These are phyloP conservation scores for Mrakia gelida DNA, from an alignment of 768 basidiomycete species.

Conservation along the genomic window DNA sequence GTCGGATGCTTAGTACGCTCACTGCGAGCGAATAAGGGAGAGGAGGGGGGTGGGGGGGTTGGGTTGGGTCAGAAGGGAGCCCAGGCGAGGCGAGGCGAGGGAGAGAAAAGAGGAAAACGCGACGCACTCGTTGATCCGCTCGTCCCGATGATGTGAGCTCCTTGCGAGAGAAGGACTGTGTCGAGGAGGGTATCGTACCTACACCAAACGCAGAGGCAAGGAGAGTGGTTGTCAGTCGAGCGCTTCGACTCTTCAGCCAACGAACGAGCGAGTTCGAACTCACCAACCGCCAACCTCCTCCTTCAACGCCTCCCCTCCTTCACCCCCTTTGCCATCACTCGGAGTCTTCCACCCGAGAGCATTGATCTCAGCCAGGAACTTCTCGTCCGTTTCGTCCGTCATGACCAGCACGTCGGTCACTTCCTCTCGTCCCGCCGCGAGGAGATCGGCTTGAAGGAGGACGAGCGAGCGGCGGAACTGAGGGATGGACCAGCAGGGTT, in stretches of 20 bases:
- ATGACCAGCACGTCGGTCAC: neutral
- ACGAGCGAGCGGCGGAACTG: neutral
- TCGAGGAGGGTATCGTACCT: conserved; percentile 12
- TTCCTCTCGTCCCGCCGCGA: neutral
- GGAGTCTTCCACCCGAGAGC: neutral
- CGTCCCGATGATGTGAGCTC: neutral
- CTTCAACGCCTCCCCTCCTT: neutral
- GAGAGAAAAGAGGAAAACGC: neutral
- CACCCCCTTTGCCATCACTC: neutral
- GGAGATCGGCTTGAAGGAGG: neutral
- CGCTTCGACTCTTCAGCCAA: no score
- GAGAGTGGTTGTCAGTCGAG: no score
- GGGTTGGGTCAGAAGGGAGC: no score
- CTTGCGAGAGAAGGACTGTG: neutral
- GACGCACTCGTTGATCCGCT: neutral
- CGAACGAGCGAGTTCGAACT: neutral
- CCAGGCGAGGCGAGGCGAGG: no score
- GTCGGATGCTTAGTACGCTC: neutral
- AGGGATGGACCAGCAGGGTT: conserved; percentile 1
- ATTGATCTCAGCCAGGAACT: neutral
- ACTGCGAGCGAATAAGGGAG: neutral
- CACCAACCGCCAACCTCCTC: neutral
- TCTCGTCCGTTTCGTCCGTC: neutral
- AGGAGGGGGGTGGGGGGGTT: neutral
- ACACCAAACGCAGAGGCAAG: neutral